These are phyloP conservation scores for Cicer yamashitae DNA, from an alignment of 306 rosid genomes.

Conservation along the genomic window DNA sequence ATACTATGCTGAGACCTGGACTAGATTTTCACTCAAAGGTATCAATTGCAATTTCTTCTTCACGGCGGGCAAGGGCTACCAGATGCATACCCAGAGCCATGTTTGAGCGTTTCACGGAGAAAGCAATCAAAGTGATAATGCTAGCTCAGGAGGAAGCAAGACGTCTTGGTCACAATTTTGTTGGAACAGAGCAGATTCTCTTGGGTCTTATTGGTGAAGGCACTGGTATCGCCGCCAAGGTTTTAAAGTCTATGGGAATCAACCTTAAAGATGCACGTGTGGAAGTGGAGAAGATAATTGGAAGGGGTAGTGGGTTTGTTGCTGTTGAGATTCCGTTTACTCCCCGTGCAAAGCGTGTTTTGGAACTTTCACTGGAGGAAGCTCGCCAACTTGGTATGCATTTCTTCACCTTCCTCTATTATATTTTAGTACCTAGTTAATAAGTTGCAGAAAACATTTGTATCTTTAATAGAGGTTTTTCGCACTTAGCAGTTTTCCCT, in stretches of 20 bases:
- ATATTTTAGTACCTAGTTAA: slow-evolving; percentile 3
- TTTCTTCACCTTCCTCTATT: slow-evolving; percentile 6
- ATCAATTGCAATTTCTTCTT: slow-evolving; percentile 58
- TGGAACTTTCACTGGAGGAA: slow-evolving; percentile 97
- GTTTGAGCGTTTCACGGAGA: slow-evolving; percentile 99
- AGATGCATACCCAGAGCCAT: slow-evolving; percentile 82
- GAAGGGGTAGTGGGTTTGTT: slow-evolving; percentile 99
- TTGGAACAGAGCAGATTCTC: slow-evolving; percentile 98
- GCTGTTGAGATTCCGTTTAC: slow-evolving; percentile 98
- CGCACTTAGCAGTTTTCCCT: not conserved
- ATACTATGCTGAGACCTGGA: slow-evolving; percentile 61
- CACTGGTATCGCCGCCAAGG: slow-evolving; percentile 97
- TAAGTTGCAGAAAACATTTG: slow-evolving; percentile 1
- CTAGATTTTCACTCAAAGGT: slow-evolving; percentile 67
- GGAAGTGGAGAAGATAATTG: slow-evolving; percentile 98
- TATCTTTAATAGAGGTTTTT: not conserved
- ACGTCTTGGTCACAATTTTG: slow-evolving; percentile 97
- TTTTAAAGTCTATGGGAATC: slow-evolving; percentile 95
- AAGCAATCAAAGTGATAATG: slow-evolving; percentile 96
- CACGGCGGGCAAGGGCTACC: slow-evolving; percentile 62
- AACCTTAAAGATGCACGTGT: slow-evolving; percentile 98
- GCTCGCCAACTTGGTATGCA: slow-evolving; percentile 94
- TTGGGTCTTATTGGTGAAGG: slow-evolving; percentile 99
- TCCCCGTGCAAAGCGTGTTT: slow-evolving; percentile 97
- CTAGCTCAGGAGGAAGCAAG: slow-evolving; percentile 99